These are phyloP conservation scores for Babesia bigemina DNA, from an alignment of 169 alveolate species.

Conservation along the genomic window DNA sequence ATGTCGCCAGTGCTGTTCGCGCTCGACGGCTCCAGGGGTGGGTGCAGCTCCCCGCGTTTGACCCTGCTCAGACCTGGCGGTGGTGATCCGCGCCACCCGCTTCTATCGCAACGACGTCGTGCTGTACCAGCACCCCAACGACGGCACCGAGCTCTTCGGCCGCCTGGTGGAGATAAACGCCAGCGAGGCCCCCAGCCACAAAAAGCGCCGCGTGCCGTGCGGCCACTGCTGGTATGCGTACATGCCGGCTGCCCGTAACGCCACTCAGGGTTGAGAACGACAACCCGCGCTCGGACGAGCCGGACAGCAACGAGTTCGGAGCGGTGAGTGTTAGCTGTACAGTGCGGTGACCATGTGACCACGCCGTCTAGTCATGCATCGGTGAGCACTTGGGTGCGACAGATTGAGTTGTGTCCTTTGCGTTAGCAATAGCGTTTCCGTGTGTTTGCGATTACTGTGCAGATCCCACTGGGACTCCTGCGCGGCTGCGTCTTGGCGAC, in stretches of 20 bases:
- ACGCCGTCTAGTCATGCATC: background rate
- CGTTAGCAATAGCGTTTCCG: too few relatives aligned
- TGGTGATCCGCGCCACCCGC: conserved; percentile 46
- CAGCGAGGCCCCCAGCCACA: conserved; percentile 2
- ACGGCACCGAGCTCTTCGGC: conserved; percentile 58
- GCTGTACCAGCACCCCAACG: conserved; percentile 51
- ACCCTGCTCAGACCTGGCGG: conserved; percentile 46
- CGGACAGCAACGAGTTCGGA: conserved; percentile 57
- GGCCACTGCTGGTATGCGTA: conserved; percentile 68
- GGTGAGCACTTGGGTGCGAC: too few relatives aligned
- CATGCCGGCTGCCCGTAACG: background rate
- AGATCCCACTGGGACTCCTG: conserved; percentile 65
- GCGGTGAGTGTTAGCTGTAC: conserved; percentile 41
- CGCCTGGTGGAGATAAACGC: conserved; percentile 43
- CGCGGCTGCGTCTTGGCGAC: conserved; percentile 65
- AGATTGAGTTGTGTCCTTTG: too few relatives aligned
- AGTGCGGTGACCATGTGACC: background rate
- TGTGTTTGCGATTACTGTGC: background rate
- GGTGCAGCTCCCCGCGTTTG: background rate
- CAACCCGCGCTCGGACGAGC: conserved; percentile 57
- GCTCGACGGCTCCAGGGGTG: conserved; percentile 24
- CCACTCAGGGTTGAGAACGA: conserved; percentile 59
- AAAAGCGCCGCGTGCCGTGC: conserved; percentile 31
- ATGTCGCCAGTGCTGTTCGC: conserved; percentile 57
- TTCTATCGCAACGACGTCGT: conserved; percentile 61